phyloP scores from a whole-genome alignment of 352 stramenopile species.

The Thalassiosira exigua region DNA sequence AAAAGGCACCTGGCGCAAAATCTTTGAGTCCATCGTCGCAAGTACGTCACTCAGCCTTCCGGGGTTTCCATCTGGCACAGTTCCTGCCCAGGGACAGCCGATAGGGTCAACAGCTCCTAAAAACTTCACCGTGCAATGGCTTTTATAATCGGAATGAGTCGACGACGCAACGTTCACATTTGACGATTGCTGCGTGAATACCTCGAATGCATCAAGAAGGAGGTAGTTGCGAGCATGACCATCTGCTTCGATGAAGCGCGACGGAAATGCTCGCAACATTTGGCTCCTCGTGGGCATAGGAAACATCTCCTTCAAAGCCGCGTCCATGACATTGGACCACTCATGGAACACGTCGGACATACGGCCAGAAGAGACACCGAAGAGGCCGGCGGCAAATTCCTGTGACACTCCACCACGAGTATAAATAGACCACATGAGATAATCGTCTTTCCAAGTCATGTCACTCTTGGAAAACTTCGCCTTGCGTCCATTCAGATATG shows the following conservation, averaged over 20 bases:
- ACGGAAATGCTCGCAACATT: constrained; percentile 12
- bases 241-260: no score
- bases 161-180: constrained; percentile 20
- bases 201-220: constrained; percentile 1
- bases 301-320: constrained; percentile 14
- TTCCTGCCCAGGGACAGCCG: constrained; percentile 8
- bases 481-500: neutral
- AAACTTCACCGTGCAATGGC: constrained; percentile 22
- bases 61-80: constrained; percentile 4
- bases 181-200: neutral
- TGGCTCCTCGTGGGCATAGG: constrained; percentile 5
- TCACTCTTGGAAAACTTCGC: neutral
- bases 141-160: constrained; percentile 30
- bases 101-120: constrained; percentile 3
- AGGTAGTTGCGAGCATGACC: no score
- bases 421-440: constrained; percentile 9
- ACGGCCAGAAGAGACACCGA: neutral
- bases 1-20: constrained; percentile 10
- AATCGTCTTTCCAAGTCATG: constrained; percentile 2
- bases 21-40: constrained; percentile 7
- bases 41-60: constrained; percentile 5
- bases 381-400: neutral
- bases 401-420: neutral
- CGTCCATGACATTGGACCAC: constrained; percentile 9
- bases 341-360: constrained; percentile 11